Conservation (phyloP, 2,329 filamentous ascomycete genomes). For the Talaromyces sp. region DNA sequence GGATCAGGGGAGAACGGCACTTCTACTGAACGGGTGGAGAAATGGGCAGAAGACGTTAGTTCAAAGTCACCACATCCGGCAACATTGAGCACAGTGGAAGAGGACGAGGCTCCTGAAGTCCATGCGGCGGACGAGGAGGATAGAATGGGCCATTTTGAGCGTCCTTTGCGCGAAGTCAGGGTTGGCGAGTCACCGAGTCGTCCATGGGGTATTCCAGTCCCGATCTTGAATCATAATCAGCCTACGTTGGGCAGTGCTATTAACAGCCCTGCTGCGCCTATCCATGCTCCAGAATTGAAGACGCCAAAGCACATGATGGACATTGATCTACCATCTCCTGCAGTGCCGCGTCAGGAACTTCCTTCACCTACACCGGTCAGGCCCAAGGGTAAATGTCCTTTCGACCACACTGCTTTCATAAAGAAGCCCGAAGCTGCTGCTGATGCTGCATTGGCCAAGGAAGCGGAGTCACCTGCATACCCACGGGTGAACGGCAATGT, state of each 20-base stretch:
- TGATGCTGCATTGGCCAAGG: neutral
- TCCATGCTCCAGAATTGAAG: constrained; percentile 22
- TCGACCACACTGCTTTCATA: constrained; percentile 24
- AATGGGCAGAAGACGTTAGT: constrained; percentile 78
- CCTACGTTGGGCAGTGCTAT: constrained; percentile 25
- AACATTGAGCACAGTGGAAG: constrained; percentile 38
- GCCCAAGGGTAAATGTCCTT: constrained; percentile 34
- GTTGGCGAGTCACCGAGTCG: constrained; percentile 89
- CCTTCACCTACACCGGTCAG: constrained; percentile 19
- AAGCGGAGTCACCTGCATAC: neutral
- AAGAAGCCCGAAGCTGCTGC: constrained; percentile 4
- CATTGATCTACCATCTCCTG: constrained; percentile 17
- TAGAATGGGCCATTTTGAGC: constrained; percentile 72
- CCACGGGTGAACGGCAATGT: neutral
- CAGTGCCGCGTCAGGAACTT: constrained; percentile 17
- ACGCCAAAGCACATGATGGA: constrained; percentile 17
- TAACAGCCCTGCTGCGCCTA: constrained; percentile 25
- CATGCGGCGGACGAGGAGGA: constrained; percentile 47
- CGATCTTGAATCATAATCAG: constrained; percentile 49
- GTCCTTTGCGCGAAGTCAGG: constrained; percentile 81
- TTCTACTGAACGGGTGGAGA: constrained; percentile 71
- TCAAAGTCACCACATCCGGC: constrained; percentile 47
- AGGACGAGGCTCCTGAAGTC: constrained; percentile 23
- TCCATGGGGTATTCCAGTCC: constrained; percentile 87
- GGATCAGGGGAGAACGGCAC: constrained; percentile 38